phyloP scores from a whole-genome alignment of 106 monocot species.

The Dendrobium nobile region DNA sequence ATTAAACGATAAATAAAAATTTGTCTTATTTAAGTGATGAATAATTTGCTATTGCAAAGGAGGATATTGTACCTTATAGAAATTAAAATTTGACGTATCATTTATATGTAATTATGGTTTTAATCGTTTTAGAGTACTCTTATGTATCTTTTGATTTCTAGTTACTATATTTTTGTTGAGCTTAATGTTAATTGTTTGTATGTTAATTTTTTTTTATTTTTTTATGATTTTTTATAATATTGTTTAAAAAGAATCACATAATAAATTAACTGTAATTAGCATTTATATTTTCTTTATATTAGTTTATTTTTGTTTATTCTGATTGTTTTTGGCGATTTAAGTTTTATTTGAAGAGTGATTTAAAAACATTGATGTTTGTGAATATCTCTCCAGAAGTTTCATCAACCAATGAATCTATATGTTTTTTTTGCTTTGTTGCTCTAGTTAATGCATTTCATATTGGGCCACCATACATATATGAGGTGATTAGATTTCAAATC shows the following conservation, averaged over 20 bases:
- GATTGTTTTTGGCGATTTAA: too few species aligned
- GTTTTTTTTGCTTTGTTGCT: conserved; percentile 78
- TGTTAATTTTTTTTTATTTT: too few species aligned
- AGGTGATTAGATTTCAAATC: conserved; percentile 27
- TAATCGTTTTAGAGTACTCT: too few species aligned
- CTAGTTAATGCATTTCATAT: conserved; percentile 83
- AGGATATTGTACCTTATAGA: conserved; percentile 82
- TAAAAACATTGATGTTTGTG: too few species aligned
- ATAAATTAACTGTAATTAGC: too few species aligned
- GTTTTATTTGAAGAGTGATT: conserved; percentile 89
- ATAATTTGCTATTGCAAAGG: conserved; percentile 72
- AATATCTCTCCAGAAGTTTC: conserved; percentile 71
- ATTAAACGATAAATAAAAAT: conserved; percentile 84
- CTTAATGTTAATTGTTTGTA: too few species aligned
- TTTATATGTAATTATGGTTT: background rate
- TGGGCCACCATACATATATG: conserved; percentile 50
- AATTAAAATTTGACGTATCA: conserved; percentile 85
- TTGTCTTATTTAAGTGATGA: conserved; percentile 81
- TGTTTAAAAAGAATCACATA: too few species aligned
- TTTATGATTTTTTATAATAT: too few species aligned
- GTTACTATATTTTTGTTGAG: too few species aligned
- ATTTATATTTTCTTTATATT: too few species aligned
- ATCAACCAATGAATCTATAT: conserved; percentile 62
- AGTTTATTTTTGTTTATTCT: too few species aligned
- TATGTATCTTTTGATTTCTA: too few species aligned